Percentiles rank a stretch among this genome's conserved stretches.
Conservation (phyloP, 2,329 filamentous ascomycete species). For the Colletotrichum higginsianum region DNA sequence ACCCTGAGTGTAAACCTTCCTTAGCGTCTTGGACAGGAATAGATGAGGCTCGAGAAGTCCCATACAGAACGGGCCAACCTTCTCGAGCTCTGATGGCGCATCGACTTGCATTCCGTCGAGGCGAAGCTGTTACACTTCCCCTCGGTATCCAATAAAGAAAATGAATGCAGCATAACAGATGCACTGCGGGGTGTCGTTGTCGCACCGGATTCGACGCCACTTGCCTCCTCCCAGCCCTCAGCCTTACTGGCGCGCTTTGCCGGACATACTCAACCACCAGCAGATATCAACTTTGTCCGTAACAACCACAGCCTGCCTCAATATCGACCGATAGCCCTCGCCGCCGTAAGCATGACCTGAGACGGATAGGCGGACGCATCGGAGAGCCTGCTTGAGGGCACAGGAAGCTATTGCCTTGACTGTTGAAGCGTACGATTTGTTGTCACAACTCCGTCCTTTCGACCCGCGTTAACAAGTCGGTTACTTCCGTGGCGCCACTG, state of each 20-base stretch:
- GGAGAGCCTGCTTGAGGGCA: not conserved
- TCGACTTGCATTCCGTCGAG: not conserved
- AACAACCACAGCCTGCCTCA: not conserved
- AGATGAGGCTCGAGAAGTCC: not conserved
- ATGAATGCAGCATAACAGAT: no score
- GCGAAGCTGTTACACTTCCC: not conserved
- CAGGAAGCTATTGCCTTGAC: not conserved
- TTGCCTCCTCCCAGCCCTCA: constrained; percentile 7
- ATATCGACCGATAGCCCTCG: not conserved
- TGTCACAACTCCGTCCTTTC: constrained; percentile 9
- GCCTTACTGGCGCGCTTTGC: constrained; percentile 23
- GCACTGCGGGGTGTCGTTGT: not conserved
- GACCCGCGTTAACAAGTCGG: not conserved
- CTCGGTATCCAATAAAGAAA: not conserved
- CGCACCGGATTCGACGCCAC: constrained; percentile 15
- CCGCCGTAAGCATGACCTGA: not conserved
- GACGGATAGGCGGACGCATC: not conserved
- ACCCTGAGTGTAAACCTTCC: not conserved
- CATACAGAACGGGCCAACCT: not conserved
- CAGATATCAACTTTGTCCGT: not conserved
- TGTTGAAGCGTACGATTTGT: constrained; percentile 1
- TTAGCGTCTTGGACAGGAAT: not conserved
- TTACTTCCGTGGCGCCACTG: constrained; percentile 1
- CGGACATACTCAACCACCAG: not conserved
- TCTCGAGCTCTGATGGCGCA: not conserved